A percentile compares a stretch with the other conserved stretches of the same genome.
These are phyloP conservation scores for Rhododendron williamsianum DNA, from an alignment of 148 eudicot genomes.

Conservation along the genomic window DNA sequence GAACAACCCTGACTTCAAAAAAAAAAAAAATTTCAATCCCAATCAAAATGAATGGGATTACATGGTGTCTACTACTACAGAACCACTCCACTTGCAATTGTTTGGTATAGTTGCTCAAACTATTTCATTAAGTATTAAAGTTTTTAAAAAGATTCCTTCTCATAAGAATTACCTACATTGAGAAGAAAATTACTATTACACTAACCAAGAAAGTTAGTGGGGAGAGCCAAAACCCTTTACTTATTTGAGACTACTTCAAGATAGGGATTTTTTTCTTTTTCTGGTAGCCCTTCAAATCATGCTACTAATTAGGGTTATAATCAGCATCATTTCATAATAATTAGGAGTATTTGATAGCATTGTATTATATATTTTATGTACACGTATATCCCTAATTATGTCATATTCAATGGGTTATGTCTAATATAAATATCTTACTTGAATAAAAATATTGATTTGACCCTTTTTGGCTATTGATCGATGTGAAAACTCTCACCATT, in stretches of 20 bases:
- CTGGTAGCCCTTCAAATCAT: slow-evolving; percentile 15
- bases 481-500: neutral
- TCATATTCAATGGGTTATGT: neutral
- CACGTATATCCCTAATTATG: neutral
- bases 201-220: neutral
- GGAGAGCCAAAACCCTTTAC: neutral
- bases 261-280: neutral
- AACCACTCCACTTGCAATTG: neutral
- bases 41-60: too few species aligned
- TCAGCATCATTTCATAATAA: neutral
- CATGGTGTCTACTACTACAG: too few species aligned
- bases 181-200: neutral
- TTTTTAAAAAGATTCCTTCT: too few species aligned
- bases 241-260: neutral
- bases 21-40: too few species aligned
- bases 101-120: neutral
- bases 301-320: neutral
- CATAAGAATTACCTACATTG: neutral
- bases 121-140: neutral
- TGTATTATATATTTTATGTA: neutral
- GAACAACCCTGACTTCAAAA: too few species aligned
- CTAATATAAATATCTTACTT: neutral
- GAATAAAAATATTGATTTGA: neutral
- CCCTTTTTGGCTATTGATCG: neutral
- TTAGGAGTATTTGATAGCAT: neutral